Base-by-base conservation (phyloP, 2,329 filamentous ascomycete species). In the Seiridium unicorne region DNA sequence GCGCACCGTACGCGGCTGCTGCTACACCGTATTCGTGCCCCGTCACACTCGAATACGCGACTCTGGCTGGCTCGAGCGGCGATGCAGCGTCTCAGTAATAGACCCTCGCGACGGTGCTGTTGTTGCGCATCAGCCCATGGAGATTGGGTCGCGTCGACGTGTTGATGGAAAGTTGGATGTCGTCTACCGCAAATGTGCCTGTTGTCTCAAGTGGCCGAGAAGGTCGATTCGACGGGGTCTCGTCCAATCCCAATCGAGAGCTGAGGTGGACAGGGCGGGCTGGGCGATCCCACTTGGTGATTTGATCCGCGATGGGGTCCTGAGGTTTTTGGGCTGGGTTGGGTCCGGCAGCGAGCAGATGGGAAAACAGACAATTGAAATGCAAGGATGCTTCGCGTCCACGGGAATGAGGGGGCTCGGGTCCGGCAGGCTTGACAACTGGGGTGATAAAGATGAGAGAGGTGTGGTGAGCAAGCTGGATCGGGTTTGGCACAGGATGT, bases 241-340 rank as follows among this genome's bases (percentile, higher is more conserved):
- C 7, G 13, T 42, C 38, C 38, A 42, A 42, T 42, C 38, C 38
- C 7, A 42, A 7, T 42, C 38, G 38, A 42, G 49, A 53, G 49
- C 32, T 53, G 49, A 53, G 49, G 18, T 53, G 49, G 13, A 53
- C 32, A 53, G 38, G 49, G 32, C 49, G 49, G 49, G 49, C 13
- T 53, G 49, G 10, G 32, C 49, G 49, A 53, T 53, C 49, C 49
- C 34, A 53, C 49, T 53, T 53, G 49, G 38, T 42, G 38, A 53
- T 53, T 36, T 26, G 49, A 53, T 53, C 49, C 49, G 49, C 49
- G 49, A 53, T 34, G 32, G 49, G 49, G 49, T 53, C 34, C 34
- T 53, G 31, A 35, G 11, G 11, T 35, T 31, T 9, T 51, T 51
- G 32, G 49, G 34, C 32, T 10, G 6, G 46, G 46, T 26, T 26